Base-by-base conservation (phyloP, 2,329 filamentous ascomycete species). In the Cryphonectria nitschkei region DNA sequence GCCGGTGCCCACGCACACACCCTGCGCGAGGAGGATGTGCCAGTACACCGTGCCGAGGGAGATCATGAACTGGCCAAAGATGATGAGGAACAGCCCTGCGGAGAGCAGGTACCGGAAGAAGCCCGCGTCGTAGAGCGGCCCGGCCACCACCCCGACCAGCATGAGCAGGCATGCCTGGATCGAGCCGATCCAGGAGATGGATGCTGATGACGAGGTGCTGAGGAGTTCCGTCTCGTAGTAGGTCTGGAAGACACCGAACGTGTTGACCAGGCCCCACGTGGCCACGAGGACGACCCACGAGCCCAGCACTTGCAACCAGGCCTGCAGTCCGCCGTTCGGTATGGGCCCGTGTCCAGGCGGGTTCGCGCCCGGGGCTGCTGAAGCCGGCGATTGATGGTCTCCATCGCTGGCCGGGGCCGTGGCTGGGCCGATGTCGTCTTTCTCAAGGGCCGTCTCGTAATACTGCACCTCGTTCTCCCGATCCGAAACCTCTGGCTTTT, bases 111-210 rank as follows among this genome's bases (percentile, higher is more conserved):
- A 72, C 19, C 80, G 77, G 71, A 81, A 81, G 75, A 83, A 77
- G n/a, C 84, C 83, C 16, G 78, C 78, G 72, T 85, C 83, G 70
- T 81, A 82, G 0, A 84, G 73, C 2, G 81, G 81, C 0, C 84
- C 83, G 8, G 80, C 78, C 62, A 84, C 72, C 50, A 81, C 75
- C 37, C 82, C 82, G 22, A 80, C 76, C 46, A 83, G 76, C 75
- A 83, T 78, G 60, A 85, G 75, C 37, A 84, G 77, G 52, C 81
- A 81, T 8, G 77, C 77, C 71, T 85, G 83, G 13, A 84, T 74
- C 22, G 82, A 81, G 8, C 82, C 83, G 61, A 85, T 83, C 82
- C 83, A 84, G 5, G 82, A 83, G 58, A 86, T 84, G 54, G 77
- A 75, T 0, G 81, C 82, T 0, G 82, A 75, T 0, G 79, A 79